These are phyloP conservation scores for Kwoniella newhampshirensis DNA, from an alignment of 768 basidiomycete genomes.

Conservation along the genomic window DNA sequence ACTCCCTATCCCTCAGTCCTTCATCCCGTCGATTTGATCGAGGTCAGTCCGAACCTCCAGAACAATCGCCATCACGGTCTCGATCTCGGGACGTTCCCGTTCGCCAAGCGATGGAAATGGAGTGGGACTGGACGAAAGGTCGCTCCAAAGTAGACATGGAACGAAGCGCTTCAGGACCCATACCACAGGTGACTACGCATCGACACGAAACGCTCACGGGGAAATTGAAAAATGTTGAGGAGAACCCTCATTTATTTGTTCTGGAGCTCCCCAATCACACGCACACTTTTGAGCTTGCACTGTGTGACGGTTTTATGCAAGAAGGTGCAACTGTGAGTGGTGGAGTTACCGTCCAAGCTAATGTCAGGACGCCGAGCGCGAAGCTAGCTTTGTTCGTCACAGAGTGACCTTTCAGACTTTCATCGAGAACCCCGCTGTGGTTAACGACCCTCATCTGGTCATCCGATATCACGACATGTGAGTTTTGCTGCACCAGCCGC, in stretches of 20 bases:
- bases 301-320: slow-evolving; percentile 56
- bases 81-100: slow-evolving; percentile 3
- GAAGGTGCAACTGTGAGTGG: slow-evolving; percentile 11
- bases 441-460: slow-evolving; percentile 66
- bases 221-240: slow-evolving; percentile 60
- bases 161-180: slow-evolving; percentile 9
- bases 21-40: slow-evolving; percentile 22
- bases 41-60: slow-evolving; percentile 42
- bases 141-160: slow-evolving; percentile 48
- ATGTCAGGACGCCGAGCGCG: slow-evolving; percentile 59
- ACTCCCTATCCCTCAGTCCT: slow-evolving; percentile 9
- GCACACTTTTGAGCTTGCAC: slow-evolving; percentile 69
- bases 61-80: background rate
- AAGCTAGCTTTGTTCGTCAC: slow-evolving; percentile 60
- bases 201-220: slow-evolving; percentile 1
- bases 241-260: slow-evolving; percentile 65
- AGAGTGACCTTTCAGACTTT: slow-evolving; percentile 68
- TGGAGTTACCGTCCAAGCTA: slow-evolving; percentile 28
- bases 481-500: slow-evolving; percentile 45
- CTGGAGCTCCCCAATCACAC: slow-evolving; percentile 63
- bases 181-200: no score
- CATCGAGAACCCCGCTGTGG: slow-evolving; percentile 64
- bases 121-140: slow-evolving; percentile 93
- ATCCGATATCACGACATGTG: slow-evolving; percentile 72
- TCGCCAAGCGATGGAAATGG: slow-evolving; percentile 61